Evolutionary conservation across 208 protist genomes (phyloP).

Genomic region (Trypanosomatidae sp.): DNA sequence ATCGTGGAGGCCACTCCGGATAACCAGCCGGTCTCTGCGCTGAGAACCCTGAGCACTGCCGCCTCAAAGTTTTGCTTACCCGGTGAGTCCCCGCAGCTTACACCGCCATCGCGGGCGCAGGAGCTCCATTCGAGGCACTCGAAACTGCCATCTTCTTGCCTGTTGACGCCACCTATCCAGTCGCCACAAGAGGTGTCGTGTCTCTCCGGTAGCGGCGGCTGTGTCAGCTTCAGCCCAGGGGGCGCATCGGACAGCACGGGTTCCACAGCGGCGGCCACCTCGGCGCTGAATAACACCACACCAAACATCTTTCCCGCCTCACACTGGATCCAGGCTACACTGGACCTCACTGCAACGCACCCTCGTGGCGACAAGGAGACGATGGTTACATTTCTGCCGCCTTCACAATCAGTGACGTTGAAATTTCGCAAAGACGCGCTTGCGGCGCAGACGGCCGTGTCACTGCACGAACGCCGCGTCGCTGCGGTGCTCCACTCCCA

Average conservation of each 20-base stretch:
- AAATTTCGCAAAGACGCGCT: neutral
- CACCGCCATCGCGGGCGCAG: neutral
- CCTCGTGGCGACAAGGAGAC: neutral
- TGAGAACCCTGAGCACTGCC: neutral
- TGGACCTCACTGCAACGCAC: neutral
- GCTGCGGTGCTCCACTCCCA: constrained; percentile 35
- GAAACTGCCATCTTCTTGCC: neutral
- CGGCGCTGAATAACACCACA: neutral
- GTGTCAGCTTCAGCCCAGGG: neutral
- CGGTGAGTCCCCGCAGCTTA: neutral
- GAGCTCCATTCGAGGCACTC: neutral
- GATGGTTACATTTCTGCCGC: no score
- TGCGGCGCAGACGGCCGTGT: constrained; percentile 14
- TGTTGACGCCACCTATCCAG: neutral
- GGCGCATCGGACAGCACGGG: neutral
- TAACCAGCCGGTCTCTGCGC: neutral
- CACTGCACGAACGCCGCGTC: constrained; percentile 41
- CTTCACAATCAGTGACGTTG: neutral
- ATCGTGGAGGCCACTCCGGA: neutral
- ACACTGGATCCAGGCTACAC: neutral
- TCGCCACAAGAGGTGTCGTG: neutral
- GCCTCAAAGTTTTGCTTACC: neutral
- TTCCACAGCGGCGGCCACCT: neutral
- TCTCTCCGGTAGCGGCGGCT: neutral
- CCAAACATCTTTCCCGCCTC: constrained; percentile 2